Percentiles rank a stretch among this genome's conserved stretches.
Conservation (phyloP, 2,329 filamentous ascomycete species). For the Thermothelomyces thermophilus region DNA sequence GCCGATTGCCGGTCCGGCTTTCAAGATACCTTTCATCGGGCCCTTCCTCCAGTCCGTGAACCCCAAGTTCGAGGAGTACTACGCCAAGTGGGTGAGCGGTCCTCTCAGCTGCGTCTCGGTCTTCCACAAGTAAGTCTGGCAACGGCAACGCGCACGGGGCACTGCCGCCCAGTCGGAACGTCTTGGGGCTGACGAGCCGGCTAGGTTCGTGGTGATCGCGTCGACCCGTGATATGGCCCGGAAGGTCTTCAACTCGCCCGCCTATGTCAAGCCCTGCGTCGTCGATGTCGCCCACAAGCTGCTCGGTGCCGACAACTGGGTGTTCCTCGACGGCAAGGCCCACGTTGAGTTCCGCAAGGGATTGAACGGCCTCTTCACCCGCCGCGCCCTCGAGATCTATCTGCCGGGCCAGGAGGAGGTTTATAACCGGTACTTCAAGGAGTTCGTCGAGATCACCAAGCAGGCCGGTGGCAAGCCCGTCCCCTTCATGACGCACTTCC, state of each 20-base stretch:
- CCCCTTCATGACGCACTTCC: conserved; percentile 87
- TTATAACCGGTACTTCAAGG: conserved; percentile 78
- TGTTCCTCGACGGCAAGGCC: conserved; percentile 89
- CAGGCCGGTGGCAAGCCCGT: conserved; percentile 65
- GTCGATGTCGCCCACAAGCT: conserved; percentile 93
- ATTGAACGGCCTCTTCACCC: conserved; percentile 88
- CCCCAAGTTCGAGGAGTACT: conserved; percentile 86
- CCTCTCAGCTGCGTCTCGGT: conserved; percentile 94
- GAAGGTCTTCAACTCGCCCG: conserved; percentile 92
- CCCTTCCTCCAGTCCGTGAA: conserved; percentile 89
- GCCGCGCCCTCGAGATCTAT: conserved; percentile 78
- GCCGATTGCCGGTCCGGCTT: conserved; percentile 64
- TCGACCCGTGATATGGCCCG: conserved; percentile 91
- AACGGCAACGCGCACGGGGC: not conserved
- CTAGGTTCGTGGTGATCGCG: conserved; percentile 91
- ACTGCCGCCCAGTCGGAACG: not conserved
- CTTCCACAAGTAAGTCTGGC: conserved; percentile 80
- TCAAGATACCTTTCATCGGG: conserved; percentile 85
- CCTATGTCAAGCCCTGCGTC: conserved; percentile 90
- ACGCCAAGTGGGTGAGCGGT: conserved; percentile 86
- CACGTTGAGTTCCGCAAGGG: conserved; percentile 98
- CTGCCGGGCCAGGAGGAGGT: conserved; percentile 89
- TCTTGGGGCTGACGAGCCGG: not conserved
- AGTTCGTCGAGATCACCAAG: conserved; percentile 69
- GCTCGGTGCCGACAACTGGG: conserved; percentile 87